Evolutionary conservation across 2,329 filamentous ascomycete species (phyloP), one percentile per base, ranked within the genome.

Genomic region (Xylogone sp.): DNA sequence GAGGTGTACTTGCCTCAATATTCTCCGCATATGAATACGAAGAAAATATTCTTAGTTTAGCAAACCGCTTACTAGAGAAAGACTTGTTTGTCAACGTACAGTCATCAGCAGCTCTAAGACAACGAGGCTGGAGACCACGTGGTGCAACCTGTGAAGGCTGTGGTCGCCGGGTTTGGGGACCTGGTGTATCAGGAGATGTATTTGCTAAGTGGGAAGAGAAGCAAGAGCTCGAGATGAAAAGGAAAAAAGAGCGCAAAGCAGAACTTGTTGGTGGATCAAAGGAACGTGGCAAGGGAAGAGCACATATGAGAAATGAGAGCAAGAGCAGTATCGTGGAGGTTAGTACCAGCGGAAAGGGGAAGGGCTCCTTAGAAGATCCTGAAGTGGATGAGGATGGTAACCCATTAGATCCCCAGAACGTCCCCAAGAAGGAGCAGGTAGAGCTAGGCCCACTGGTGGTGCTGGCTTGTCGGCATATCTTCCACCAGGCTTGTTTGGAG

Each of bases 11-110:
- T 2, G 77, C 83, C 1, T 94, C 92, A 12, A 93, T 99, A 50
- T 97, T 99, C 71, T 85, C 93, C 0, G 93, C 94, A 0, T 99
- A 99, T 66, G 87, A 91, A 0, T 97, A 97, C 66, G 94, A 99
- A 68, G 89, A 93, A 67, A 92, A 88, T 0, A 88, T 99, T 16
- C 78, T 99, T 19, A 78, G 81, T 1, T 81, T 99, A 2, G 90
- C 94, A 1, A 96, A 93, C 66, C 81, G 87, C 3, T 83, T 99
- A 51, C 77, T 99, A 0, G 92, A 96, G 56, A 86, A 90, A 59
- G 94, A 94, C 62, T 77, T 96, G 5, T 99, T 97, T 62, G 81
- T 87, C 42, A 87, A 89, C 57, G 90, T 99, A 31, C 77, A 84
- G 43, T 81, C 88, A 59, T 86, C 90, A 4, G 83, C 88, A 7